phyloP scores from a whole-genome alignment of 2,329 filamentous ascomycete species.

The Aspergillus sp. region DNA sequence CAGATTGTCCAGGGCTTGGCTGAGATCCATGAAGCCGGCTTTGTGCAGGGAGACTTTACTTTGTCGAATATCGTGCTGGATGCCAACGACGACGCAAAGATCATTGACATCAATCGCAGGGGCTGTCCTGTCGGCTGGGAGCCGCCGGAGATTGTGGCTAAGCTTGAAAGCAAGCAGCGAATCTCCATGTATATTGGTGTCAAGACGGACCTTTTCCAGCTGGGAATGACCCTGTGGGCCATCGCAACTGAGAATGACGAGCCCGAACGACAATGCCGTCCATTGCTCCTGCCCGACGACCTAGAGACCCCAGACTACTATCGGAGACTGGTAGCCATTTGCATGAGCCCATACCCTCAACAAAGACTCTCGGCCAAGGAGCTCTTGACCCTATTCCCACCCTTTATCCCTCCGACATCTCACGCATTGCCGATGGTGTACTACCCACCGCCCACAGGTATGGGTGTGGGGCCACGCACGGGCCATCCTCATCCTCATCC shows the following conservation, averaged over 20 bases:
- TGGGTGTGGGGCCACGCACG: slow-evolving; percentile 15
- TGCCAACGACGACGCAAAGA: slow-evolving; percentile 74
- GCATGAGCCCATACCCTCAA: slow-evolving; percentile 67
- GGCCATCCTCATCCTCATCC: neutral
- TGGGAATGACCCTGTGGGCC: slow-evolving; percentile 96
- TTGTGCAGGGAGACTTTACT: slow-evolving; percentile 96
- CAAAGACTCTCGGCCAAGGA: slow-evolving; percentile 65
- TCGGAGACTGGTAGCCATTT: slow-evolving; percentile 65
- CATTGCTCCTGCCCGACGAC: slow-evolving; percentile 55
- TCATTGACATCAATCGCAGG: slow-evolving; percentile 95
- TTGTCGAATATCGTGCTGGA: slow-evolving; percentile 96
- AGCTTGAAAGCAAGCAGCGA: slow-evolving; percentile 81
- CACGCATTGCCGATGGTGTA: slow-evolving; percentile 9
- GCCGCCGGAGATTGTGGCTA: slow-evolving; percentile 76
- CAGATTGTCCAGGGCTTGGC: slow-evolving; percentile 85
- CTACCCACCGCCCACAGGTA: slow-evolving; percentile 7
- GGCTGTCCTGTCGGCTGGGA: slow-evolving; percentile 99
- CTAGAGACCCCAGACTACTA: slow-evolving; percentile 67
- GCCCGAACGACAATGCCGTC: slow-evolving; percentile 70
- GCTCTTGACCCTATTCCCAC: slow-evolving; percentile 63
- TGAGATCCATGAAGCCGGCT: slow-evolving; percentile 91
- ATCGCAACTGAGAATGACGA: slow-evolving; percentile 83
- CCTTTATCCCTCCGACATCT: slow-evolving; percentile 11
- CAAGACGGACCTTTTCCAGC: slow-evolving; percentile 91
- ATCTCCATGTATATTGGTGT: slow-evolving; percentile 97